phyloP scores from a whole-genome alignment of 1,139 yeast genomes.

The Spencermartinsiella ligniputridi region DNA sequence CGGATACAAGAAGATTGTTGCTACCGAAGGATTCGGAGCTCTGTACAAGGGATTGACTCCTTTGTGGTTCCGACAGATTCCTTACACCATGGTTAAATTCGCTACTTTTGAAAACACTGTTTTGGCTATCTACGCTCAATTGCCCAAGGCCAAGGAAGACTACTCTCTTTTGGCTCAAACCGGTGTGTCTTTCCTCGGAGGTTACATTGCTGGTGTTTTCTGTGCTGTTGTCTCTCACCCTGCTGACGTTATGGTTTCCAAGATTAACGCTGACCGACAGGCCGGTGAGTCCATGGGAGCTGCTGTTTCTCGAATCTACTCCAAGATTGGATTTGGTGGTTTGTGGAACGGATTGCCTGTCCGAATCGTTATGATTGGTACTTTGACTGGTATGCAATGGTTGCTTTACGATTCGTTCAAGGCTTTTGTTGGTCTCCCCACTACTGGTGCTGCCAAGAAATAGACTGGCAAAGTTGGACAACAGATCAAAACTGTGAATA shows the following conservation, averaged over 20 bases:
- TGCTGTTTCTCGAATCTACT: slow-evolving; percentile 70
- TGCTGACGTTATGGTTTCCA: slow-evolving; percentile 95
- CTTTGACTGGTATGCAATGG: slow-evolving; percentile 96
- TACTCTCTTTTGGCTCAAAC: slow-evolving; percentile 63
- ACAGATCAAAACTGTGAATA: too few relatives aligned
- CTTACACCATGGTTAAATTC: slow-evolving; percentile 95
- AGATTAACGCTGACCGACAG: slow-evolving; percentile 71
- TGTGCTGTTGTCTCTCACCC: slow-evolving; percentile 96
- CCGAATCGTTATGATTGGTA: slow-evolving; percentile 94
- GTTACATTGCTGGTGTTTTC: slow-evolving; percentile 93
- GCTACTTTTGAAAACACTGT: slow-evolving; percentile 90
- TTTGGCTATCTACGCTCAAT: slow-evolving; percentile 32
- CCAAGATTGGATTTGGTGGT: slow-evolving; percentile 79
- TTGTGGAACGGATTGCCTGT: slow-evolving; percentile 94
- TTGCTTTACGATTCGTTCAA: slow-evolving; percentile 91
- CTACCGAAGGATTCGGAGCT: slow-evolving; percentile 29
- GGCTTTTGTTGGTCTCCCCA: slow-evolving; percentile 85
- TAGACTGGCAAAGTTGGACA: too few relatives aligned
- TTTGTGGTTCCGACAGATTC: slow-evolving; percentile 91
- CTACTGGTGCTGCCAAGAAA: slow-evolving; percentile 56
- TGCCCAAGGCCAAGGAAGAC: slow-evolving; percentile 23
- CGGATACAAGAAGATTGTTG: slow-evolving; percentile 63
- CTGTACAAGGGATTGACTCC: slow-evolving; percentile 51
- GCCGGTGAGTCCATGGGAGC: slow-evolving; percentile 61
- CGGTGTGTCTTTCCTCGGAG: slow-evolving; percentile 89